Percentiles rank a stretch among this genome's conserved stretches.
Evolutionary conservation across 2,329 filamentous ascomycete species (phyloP).

Genomic region (Proliferodiscus dingleyae): DNA sequence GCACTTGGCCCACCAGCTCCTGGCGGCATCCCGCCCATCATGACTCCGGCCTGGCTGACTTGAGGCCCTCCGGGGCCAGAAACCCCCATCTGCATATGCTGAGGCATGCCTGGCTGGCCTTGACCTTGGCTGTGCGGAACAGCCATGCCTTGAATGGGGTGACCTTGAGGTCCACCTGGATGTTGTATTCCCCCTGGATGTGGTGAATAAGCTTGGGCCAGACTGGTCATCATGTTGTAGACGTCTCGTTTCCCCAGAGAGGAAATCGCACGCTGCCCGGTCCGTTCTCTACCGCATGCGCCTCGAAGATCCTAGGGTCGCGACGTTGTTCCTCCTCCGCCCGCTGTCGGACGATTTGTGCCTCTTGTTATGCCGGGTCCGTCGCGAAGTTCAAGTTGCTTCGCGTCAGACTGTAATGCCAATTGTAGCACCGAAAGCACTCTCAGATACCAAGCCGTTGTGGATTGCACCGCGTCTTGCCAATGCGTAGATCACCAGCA

Average conservation of each 20-base stretch:
- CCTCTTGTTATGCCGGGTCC: slow-evolving; percentile 19
- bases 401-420: too few species aligned
- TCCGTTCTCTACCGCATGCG: slow-evolving; percentile 26
- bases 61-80: slow-evolving; percentile 65
- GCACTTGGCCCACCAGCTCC: slow-evolving; percentile 53
- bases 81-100: slow-evolving; percentile 69
- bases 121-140: slow-evolving; percentile 58
- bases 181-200: slow-evolving; percentile 67
- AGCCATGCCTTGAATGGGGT: slow-evolving; percentile 41
- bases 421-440: too few species aligned
- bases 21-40: slow-evolving; percentile 75
- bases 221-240: slow-evolving; percentile 65
- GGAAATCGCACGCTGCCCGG: slow-evolving; percentile 49
- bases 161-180: slow-evolving; percentile 58
- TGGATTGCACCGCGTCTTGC: not conserved
- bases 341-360: slow-evolving; percentile 42
- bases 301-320: slow-evolving; percentile 23
- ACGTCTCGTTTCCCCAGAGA: slow-evolving; percentile 47
- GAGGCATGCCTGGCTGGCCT: slow-evolving; percentile 62
- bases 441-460: too few species aligned
- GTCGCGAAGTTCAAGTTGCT: too few species aligned
- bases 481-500: too few species aligned
- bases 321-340: slow-evolving; percentile 32
- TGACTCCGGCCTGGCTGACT: slow-evolving; percentile 62
- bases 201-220: slow-evolving; percentile 62